Evolutionary conservation across 1,139 yeast genomes (phyloP), one percentile per base, ranked within the genome.

Genomic region (Pichia sp.): DNA sequence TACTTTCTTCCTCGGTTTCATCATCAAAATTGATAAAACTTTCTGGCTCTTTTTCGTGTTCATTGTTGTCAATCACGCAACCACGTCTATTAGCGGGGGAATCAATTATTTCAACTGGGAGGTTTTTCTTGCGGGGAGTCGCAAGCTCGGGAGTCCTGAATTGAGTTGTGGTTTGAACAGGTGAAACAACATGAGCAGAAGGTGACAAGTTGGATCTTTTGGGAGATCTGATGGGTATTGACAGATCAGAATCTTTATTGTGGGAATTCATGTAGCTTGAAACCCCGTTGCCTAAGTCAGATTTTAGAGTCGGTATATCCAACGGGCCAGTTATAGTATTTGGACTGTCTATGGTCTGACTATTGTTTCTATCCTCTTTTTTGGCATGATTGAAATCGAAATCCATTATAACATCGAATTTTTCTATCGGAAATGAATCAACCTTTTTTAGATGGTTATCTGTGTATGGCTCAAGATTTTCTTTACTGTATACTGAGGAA

Each of bases 1-100:
- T 5, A 36, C 52, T 51, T 37, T 49, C 52, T n/a, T 51, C 55
- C 38, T 53, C 54, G 2, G 52, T 52, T 36, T 52, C 54, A 44
- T 52, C 54, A 43, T 52, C 55, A 16, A 54, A 46, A 42, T 54
- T 50, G 11, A 54, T 52, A 36, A 54, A 54, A 44, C 57, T 54
- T 41, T 54, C 57, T 4, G 54, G 57, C 37, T 53, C 55, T 4
- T 36, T 44, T 29, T 51, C 51, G 26, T 4, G 29, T 29, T 45
- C 50, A 3, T 40, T 33, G n/a, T 39, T 33, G 11, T 45, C 46
- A 27, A 52, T 23, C 29, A 52, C 38, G 39, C 40, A 46, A 4
- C 46, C 55, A 23, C 33, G 38, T 36, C 53, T 42, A 29, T 48
- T 27, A 4, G 35, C 16, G 3, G 52, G 48, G 1, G 52, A 44